Conservation (phyloP, 1,284 basidiomycete species). For the Leccinum colubrinum region DNA sequence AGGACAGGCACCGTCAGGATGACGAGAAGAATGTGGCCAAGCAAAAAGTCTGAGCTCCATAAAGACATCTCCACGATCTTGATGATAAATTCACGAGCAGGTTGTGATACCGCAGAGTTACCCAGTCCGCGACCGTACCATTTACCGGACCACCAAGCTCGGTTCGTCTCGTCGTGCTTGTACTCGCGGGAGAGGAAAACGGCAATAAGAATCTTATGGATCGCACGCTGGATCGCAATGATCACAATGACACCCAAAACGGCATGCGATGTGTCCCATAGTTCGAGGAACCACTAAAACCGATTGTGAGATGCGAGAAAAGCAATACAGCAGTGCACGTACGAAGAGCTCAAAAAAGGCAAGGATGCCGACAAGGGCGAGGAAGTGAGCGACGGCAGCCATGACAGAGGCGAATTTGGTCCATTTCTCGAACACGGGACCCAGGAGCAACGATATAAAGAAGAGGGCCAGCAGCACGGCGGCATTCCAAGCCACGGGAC, state of each 20-base stretch:
- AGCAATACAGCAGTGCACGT: conserved; percentile 37
- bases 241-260: conserved; percentile 87
- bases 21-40: conserved; percentile 81
- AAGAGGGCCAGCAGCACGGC: conserved; percentile 85
- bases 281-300: conserved; percentile 90
- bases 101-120: conserved; percentile 86
- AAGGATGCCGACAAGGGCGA: conserved; percentile 78
- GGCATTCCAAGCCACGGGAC: conserved; percentile 96
- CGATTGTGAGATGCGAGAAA: conserved; percentile 14
- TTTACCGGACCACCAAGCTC: conserved; percentile 98
- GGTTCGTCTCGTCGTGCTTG: conserved; percentile 96
- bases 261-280: conserved; percentile 94
- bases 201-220: conserved; percentile 92
- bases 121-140: conserved; percentile 95
- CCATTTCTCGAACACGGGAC: conserved; percentile 87
- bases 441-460: conserved; percentile 89
- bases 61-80: conserved; percentile 97
- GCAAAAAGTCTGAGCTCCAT: conserved; percentile 89
- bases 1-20: conserved; percentile 82
- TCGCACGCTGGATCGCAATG: conserved; percentile 84
- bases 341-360: conserved; percentile 95
- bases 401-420: conserved; percentile 87
- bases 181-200: conserved; percentile 93
- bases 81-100: conserved; percentile 93
- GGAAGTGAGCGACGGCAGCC: conserved; percentile 85